Evolutionary conservation across 1,284 basidiomycete genomes (phyloP).

Genomic region (Melampsora americana): DNA sequence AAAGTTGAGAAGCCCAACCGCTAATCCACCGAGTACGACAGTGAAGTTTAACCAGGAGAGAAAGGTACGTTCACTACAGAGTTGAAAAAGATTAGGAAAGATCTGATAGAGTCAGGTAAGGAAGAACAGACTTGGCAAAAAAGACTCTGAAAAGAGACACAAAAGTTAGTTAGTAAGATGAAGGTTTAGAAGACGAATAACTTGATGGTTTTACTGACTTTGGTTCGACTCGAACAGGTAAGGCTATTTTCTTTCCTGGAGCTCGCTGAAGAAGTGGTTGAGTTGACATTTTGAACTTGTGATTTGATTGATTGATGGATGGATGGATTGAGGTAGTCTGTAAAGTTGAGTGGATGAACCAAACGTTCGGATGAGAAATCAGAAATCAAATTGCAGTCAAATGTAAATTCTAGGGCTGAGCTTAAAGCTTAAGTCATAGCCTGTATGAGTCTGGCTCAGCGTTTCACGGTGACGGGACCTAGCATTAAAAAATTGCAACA

Average conservation of each 20-base stretch:
- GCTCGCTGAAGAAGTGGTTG: conserved; percentile 95
- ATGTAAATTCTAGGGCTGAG: no score
- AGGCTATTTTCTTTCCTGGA: conserved; percentile 80
- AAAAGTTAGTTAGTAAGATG: not conserved
- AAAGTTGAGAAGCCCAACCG: conserved; percentile 95
- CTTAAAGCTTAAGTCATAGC: no score
- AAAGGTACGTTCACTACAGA: conserved; percentile 64
- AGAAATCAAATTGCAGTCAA: no score
- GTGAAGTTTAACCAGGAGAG: conserved; percentile 79
- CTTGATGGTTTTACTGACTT: conserved; percentile 59
- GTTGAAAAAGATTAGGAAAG: not conserved
- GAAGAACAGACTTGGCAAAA: conserved; percentile 79
- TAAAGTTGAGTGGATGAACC: no score
- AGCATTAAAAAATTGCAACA: no score
- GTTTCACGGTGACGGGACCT: no score
- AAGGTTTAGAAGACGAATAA: not conserved
- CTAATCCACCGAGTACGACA: conserved; percentile 83
- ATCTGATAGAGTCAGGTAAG: not conserved
- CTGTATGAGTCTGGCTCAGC: no score
- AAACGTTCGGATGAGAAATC: no score
- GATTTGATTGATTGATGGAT: no score
- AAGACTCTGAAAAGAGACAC: conserved; percentile 59
- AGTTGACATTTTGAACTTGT: conserved; percentile 70
- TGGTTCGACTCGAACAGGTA: conserved; percentile 88
- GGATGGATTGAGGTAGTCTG: no score